Base-by-base conservation (phyloP, 1,139 yeast species). In the Yamadazyma dushanensis region DNA sequence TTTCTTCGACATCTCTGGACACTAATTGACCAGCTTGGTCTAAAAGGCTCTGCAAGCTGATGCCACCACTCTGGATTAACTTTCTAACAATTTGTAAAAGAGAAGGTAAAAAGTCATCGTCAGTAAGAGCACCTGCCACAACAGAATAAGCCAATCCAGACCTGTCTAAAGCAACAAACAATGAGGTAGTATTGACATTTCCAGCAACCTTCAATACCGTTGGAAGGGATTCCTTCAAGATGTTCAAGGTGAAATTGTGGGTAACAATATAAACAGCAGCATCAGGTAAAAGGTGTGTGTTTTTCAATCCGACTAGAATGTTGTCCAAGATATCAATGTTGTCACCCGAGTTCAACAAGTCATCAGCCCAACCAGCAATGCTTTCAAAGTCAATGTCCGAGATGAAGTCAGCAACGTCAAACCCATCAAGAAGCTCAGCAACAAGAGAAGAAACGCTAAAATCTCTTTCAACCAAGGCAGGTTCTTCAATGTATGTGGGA, bases 131-230 rank as follows among this genome's bases (percentile, higher is more conserved):
- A 23, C 57, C 57, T 9, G 64, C 56, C 40, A 63, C 47, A 29
- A 61, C 41, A 3, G 56, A 49, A 39, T 63, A 63, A n/a, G 57
- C 63, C 42, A 63, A 57, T 4, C 61, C 61, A 14, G 68, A 61
- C 39, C 56, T 45, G 40, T 62, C 66, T 38, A 63, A 59, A 7
- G 66, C 67, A 30, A 51, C 56, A 43, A 59, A 61, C 20, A 63
- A 46, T n/a, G 53, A 44, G 16, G 67, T 62, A 26, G 59, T 41
- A 44, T 63, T 59, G 36, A 54, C 36, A 9, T 47, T 38, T 4
- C 49, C 52, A 16, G 49, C 48, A 34, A 49, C 31, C 10, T 35
- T 38, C 32, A 59, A 46, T 7, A 52, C 48, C 9, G 47, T 49
- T 24, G 46, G 50, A 26, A 58, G 45, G 8, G 53, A 38, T 8